phyloP scores from a whole-genome alignment of 2,329 filamentous ascomycete species.

The Talaromyces sp. region DNA sequence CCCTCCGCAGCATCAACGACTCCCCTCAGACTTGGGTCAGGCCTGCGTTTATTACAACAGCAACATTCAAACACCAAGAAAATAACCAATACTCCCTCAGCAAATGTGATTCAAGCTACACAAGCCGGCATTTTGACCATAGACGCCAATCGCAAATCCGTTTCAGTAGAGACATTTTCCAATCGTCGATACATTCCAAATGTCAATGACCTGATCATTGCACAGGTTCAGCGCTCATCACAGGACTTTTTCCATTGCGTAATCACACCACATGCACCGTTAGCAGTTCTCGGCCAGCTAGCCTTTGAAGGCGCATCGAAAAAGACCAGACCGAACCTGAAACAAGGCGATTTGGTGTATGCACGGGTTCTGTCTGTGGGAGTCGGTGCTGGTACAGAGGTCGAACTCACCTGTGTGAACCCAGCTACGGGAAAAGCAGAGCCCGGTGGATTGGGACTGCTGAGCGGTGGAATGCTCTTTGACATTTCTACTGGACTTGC shows the following conservation, averaged over 20 bases:
- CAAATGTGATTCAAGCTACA: conserved; percentile 29
- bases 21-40: conserved; percentile 76
- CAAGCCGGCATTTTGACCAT: conserved; percentile 36
- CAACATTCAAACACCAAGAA: conserved; percentile 62
- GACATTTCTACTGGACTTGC: conserved; percentile 75
- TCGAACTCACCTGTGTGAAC: conserved; percentile 87
- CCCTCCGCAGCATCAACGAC: conserved; percentile 61
- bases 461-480: conserved; percentile 84
- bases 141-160: conserved; percentile 40
- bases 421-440: conserved; percentile 82
- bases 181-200: conserved; percentile 68
- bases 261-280: conserved; percentile 61
- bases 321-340: conserved; percentile 80
- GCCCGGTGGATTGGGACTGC: conserved; percentile 76
- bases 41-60: conserved; percentile 75
- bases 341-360: conserved; percentile 76
- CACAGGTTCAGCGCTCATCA: conserved; percentile 71
- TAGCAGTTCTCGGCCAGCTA: conserved; percentile 74
- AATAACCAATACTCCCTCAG: conserved; percentile 57
- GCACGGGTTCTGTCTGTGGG: conserved; percentile 75
- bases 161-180: conserved; percentile 34
- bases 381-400: conserved; percentile 77
- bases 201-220: conserved; percentile 82
- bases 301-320: conserved; percentile 91
- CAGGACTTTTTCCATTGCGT: conserved; percentile 76